A percentile compares a stretch with the other conserved stretches of the same genome.
phyloP scores from a whole-genome alignment of 2,329 filamentous ascomycete species.

The Fusarium pseudocircinatum region DNA sequence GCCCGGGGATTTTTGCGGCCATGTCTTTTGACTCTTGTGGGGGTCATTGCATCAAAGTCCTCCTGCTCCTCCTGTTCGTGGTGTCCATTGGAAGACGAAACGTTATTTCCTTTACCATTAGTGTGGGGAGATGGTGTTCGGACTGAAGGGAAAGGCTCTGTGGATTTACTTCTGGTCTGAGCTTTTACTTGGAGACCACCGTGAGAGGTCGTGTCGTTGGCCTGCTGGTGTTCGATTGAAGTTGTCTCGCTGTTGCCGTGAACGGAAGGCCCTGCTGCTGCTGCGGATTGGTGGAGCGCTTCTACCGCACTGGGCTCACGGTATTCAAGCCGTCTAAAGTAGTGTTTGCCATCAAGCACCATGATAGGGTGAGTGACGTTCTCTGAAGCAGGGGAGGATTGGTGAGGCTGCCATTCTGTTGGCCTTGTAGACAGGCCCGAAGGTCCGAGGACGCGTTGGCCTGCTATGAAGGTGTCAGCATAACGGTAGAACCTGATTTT shows the following conservation, averaged over 20 bases:
- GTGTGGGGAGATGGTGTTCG: background rate
- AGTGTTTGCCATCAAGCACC: conserved; percentile 39
- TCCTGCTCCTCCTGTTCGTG: conserved; percentile 8
- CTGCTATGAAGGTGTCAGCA: conserved; percentile 42
- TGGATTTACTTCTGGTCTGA: conserved; percentile 16
- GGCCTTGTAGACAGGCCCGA: conserved; percentile 44
- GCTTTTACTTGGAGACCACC: background rate
- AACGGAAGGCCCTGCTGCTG: conserved; percentile 36
- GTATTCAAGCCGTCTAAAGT: conserved; percentile 30
- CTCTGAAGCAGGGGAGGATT: conserved; percentile 27
- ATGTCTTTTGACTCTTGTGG: conserved; percentile 27
- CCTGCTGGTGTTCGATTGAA: background rate
- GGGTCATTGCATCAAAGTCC: conserved; percentile 24
- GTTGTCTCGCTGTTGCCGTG: conserved; percentile 14
- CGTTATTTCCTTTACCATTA: background rate
- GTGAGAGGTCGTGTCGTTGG: background rate
- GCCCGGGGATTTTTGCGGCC: conserved; percentile 23
- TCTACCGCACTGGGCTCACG: conserved; percentile 36
- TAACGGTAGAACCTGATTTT: background rate
- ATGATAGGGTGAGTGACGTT: conserved; percentile 32
- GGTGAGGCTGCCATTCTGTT: conserved; percentile 36
- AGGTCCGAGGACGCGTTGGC: conserved; percentile 39
- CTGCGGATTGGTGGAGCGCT: conserved; percentile 43
- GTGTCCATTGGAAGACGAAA: background rate
- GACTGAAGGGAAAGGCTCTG: background rate